Conservation (phyloP, 805 yeast species). For the Saturnispora zaruensis region DNA sequence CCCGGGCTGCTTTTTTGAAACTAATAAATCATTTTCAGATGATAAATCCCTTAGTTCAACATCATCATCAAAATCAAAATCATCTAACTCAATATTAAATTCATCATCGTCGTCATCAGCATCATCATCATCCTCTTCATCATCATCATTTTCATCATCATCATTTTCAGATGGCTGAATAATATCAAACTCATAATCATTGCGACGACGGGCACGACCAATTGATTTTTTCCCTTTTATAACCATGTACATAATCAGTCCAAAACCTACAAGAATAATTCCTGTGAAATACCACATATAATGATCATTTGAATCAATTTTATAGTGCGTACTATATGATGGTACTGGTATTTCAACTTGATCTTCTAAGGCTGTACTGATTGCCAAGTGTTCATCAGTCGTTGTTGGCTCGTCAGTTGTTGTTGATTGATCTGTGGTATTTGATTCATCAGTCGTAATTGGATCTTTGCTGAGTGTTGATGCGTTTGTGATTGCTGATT, state of each 20-base stretch:
- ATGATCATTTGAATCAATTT: slow-evolving; percentile 10
- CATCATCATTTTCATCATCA: slow-evolving; percentile 18
- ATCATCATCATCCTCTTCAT: slow-evolving; percentile 18
- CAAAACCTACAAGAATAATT: slow-evolving; percentile 51
- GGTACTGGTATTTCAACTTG: background rate
- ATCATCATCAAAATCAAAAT: slow-evolving; percentile 12
- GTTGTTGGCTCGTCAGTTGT: background rate
- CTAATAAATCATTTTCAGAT: slow-evolving; percentile 5
- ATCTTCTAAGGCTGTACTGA: background rate
- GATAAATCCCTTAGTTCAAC: slow-evolving; percentile 4
- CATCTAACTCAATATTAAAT: slow-evolving; percentile 4
- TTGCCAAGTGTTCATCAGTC: background rate
- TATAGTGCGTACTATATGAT: slow-evolving; percentile 7
- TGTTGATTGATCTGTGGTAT: background rate
- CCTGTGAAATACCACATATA: slow-evolving; percentile 37
- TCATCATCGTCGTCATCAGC: slow-evolving; percentile 10
- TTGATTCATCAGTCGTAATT: background rate
- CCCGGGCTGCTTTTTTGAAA: background rate
- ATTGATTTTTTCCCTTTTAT: slow-evolving; percentile 30
- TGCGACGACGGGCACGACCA: slow-evolving; percentile 44
- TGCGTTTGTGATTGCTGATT: slow-evolving; percentile 1
- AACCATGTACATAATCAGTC: slow-evolving; percentile 35
- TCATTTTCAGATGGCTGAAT: slow-evolving; percentile 43
- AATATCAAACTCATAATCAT: slow-evolving; percentile 70
- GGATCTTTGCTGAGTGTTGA: background rate